A percentile compares a stretch with the other conserved stretches of the same genome.
Evolutionary conservation across 1,284 basidiomycete species (phyloP).

Genomic region (Neonothopanus nambi): DNA sequence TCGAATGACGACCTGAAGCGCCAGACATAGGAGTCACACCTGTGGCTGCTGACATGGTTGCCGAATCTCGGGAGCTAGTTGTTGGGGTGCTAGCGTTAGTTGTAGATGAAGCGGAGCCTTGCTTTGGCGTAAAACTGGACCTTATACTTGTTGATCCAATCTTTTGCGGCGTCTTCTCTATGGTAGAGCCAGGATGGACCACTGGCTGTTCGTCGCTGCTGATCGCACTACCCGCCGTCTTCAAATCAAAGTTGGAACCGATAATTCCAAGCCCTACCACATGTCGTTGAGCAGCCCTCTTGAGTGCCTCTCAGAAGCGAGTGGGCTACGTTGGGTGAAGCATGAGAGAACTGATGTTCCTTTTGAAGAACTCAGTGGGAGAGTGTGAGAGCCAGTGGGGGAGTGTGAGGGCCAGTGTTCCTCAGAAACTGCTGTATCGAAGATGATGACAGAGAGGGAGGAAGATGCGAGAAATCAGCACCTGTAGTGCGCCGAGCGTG

Average conservation of each 20-base stretch:
- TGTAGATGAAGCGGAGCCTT: constrained; percentile 86
- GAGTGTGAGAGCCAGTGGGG: constrained; percentile 44
- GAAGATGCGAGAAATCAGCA: constrained; percentile 86
- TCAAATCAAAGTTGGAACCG: constrained; percentile 34
- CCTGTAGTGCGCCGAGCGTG: constrained; percentile 58
- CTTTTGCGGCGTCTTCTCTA: constrained; percentile 70
- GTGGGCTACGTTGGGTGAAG: constrained; percentile 72
- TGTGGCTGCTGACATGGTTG: constrained; percentile 72
- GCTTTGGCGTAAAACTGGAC: constrained; percentile 77
- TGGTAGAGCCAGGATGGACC: constrained; percentile 31
- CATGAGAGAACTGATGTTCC: constrained; percentile 43
- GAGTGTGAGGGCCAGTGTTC: constrained; percentile 52
- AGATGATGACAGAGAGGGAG: constrained; percentile 83
- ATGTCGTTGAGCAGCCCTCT: constrained; percentile 59
- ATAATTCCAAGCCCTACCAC: constrained; percentile 38
- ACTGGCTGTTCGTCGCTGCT: constrained; percentile 51
- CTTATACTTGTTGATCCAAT: constrained; percentile 51
- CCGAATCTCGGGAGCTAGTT: constrained; percentile 79
- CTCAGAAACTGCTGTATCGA: constrained; percentile 83
- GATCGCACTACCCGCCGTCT: constrained; percentile 39
- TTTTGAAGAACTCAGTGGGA: constrained; percentile 45
- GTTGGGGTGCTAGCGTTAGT: constrained; percentile 76
- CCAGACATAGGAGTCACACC: constrained; percentile 75
- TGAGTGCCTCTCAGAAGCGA: constrained; percentile 78
- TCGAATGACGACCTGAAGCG: constrained; percentile 64